Percentiles rank a stretch among this genome's conserved stretches.
Conservation (phyloP, 331 rosid genomes). For the Quercus lobata region DNA sequence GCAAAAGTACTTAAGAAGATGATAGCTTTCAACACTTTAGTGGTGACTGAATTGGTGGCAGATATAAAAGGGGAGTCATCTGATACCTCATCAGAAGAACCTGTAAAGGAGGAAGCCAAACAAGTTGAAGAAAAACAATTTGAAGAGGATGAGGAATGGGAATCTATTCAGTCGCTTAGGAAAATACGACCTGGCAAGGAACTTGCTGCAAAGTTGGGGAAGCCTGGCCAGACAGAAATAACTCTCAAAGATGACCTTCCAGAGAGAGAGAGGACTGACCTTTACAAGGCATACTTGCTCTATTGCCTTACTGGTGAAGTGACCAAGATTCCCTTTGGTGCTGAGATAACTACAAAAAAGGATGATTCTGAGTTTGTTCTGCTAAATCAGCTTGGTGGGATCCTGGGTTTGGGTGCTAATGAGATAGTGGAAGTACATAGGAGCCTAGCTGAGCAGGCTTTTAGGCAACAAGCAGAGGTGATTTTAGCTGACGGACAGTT, state of each 20-base stretch:
- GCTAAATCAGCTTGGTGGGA: slow-evolving; percentile 83
- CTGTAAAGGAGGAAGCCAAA: slow-evolving; percentile 40
- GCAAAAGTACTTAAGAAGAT: slow-evolving; percentile 91
- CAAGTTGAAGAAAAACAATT: slow-evolving; percentile 17
- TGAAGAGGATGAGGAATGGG: slow-evolving; percentile 76
- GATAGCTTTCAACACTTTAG: slow-evolving; percentile 89
- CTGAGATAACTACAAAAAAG: slow-evolving; percentile 69
- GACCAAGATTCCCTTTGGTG: slow-evolving; percentile 72
- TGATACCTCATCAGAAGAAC: slow-evolving; percentile 56
- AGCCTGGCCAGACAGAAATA: slow-evolving; percentile 90
- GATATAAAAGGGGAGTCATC: slow-evolving; percentile 93
- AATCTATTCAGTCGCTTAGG: slow-evolving; percentile 58
- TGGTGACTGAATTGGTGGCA: slow-evolving; percentile 80
- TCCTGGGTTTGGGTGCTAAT: slow-evolving; percentile 69
- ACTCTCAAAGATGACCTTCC: slow-evolving; percentile 89
- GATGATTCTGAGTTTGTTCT: slow-evolving; percentile 82
- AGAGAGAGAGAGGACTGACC: slow-evolving; percentile 80
- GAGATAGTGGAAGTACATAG: slow-evolving; percentile 88
- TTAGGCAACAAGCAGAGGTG: slow-evolving; percentile 96
- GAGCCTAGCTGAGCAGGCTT: slow-evolving; percentile 87
- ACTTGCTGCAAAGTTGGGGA: slow-evolving; percentile 67
- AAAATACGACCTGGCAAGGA: slow-evolving; percentile 69
- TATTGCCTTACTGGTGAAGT: slow-evolving; percentile 90
- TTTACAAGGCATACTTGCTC: slow-evolving; percentile 82
- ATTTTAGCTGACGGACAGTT: slow-evolving; percentile 97